phyloP scores from a whole-genome alignment of 75 land plant genomes.

The Pinus tabuliformis region DNA sequence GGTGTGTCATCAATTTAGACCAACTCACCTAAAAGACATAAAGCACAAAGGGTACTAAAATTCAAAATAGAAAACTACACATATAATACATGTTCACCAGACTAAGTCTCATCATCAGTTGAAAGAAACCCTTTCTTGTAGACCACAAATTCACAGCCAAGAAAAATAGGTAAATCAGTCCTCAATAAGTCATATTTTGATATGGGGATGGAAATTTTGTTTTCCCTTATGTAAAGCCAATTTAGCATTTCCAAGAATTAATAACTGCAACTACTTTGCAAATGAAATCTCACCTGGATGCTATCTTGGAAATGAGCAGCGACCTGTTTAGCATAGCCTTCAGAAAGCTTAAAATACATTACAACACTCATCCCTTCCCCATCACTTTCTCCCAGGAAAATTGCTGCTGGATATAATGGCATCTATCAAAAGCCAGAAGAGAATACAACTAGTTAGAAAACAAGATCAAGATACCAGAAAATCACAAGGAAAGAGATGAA shows the following conservation, averaged over 20 bases:
- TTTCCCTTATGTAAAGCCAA: neutral
- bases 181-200: neutral
- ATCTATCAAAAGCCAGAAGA: conserved; percentile 32
- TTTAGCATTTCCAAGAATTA: neutral
- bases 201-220: neutral
- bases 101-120: too few species aligned
- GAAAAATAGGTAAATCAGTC: neutral
- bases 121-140: neutral
- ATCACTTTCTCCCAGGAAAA: conserved; percentile 74
- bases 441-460: neutral
- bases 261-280: neutral
- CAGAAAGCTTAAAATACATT: conserved; percentile 75
- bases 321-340: conserved; percentile 42
- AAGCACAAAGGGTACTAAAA: too few species aligned
- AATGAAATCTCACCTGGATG: conserved; percentile 32
- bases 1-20: too few species aligned
- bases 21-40: too few species aligned
- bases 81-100: neutral
- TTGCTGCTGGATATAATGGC: conserved; percentile 77
- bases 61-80: neutral
- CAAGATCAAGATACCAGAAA: neutral
- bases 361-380: conserved; percentile 92
- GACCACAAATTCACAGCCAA: neutral
- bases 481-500: neutral
- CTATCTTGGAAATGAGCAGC: conserved; percentile 52